Evolutionary conservation across 257 asterid genomes (phyloP).

Genomic region (Solanum acaule): DNA sequence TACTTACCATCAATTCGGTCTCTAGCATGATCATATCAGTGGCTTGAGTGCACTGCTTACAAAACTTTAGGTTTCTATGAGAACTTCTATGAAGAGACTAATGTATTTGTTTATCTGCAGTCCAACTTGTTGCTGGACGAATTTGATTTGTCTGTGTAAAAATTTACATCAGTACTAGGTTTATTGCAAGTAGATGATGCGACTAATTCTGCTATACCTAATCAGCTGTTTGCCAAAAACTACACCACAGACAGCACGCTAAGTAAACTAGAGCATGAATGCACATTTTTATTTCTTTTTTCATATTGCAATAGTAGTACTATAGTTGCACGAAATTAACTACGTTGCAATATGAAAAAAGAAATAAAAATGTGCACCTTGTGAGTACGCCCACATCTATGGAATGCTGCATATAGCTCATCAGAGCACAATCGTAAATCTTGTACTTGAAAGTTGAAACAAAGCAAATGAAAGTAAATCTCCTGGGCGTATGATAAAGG

Average conservation of each 20-base stretch:
- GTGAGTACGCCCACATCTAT: background rate
- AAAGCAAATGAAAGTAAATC: background rate
- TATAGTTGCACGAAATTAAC: background rate
- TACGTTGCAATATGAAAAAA: too few species aligned
- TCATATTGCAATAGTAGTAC: background rate
- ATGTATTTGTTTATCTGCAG: background rate
- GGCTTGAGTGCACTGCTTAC: background rate
- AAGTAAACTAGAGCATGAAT: background rate
- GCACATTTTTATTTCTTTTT: background rate
- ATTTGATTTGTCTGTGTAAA: background rate
- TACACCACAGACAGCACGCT: background rate
- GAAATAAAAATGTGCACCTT: too few species aligned
- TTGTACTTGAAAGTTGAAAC: background rate
- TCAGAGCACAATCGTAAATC: background rate
- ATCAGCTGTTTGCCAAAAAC: background rate
- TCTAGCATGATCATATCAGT: background rate
- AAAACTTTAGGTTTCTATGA: background rate
- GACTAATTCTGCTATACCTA: background rate
- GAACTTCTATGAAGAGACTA: background rate
- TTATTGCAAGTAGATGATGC: background rate
- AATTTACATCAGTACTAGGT: background rate
- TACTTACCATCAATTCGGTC: background rate
- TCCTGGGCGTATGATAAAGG: background rate
- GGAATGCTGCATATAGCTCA: background rate
- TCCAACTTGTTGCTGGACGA: background rate